These are phyloP conservation scores for Penicillium glabrum DNA, from an alignment of 2,329 filamentous ascomycete species.

Conservation along the genomic window DNA sequence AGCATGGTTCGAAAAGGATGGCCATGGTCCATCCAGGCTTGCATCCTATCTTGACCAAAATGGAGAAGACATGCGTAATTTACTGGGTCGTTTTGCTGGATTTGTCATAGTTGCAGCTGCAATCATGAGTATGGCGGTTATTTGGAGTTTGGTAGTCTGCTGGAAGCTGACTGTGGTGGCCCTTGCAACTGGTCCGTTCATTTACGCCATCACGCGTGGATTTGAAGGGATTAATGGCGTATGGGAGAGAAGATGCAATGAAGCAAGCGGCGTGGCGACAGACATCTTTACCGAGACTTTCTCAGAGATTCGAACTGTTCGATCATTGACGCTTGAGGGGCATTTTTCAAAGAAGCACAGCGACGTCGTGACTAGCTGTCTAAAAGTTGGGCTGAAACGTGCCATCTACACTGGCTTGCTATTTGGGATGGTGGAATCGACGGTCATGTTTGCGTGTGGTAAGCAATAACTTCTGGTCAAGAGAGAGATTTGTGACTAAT, in stretches of 20 bases:
- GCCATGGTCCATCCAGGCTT: slow-evolving; percentile 64
- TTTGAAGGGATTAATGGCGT: slow-evolving; percentile 65
- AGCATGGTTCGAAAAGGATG: slow-evolving; percentile 72
- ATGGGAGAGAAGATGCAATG: slow-evolving; percentile 71
- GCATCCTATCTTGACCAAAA: slow-evolving; percentile 74
- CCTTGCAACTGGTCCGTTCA: slow-evolving; percentile 65
- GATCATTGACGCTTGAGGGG: slow-evolving; percentile 69
- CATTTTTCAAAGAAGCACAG: slow-evolving; percentile 68
- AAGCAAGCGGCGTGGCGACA: slow-evolving; percentile 60
- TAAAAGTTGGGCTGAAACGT: slow-evolving; percentile 64
- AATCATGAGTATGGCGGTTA: slow-evolving; percentile 68
- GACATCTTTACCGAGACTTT: slow-evolving; percentile 73
- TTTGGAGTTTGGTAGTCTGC: slow-evolving; percentile 71
- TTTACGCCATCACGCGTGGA: slow-evolving; percentile 64
- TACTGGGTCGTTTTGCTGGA: slow-evolving; percentile 75
- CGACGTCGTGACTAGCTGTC: slow-evolving; percentile 51
- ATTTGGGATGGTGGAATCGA: slow-evolving; percentile 75
- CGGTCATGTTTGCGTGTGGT: slow-evolving; percentile 67
- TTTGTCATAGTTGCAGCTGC: slow-evolving; percentile 64
- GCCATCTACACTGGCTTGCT: slow-evolving; percentile 68
- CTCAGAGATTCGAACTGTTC: slow-evolving; percentile 74
- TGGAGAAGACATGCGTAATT: slow-evolving; percentile 81
- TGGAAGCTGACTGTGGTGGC: slow-evolving; percentile 82
- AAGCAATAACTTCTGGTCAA: slow-evolving; percentile 11
- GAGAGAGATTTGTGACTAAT: not conserved